Conservation (phyloP, 2,329 filamentous ascomycete species). For the Colletotrichum navitas region DNA sequence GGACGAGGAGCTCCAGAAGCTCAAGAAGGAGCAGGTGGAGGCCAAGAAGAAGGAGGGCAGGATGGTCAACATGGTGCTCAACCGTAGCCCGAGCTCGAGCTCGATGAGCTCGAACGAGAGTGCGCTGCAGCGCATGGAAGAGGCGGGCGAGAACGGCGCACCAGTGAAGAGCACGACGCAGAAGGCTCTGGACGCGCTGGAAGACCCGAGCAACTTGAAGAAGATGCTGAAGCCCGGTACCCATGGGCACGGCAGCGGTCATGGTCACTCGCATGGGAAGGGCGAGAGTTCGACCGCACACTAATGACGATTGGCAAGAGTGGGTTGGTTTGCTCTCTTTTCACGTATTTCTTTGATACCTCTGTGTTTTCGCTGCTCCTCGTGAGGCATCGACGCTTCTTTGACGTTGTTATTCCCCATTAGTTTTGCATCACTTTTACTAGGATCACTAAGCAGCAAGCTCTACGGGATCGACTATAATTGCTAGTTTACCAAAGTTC, state of each 20-base stretch:
- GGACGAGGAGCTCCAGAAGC: conserved; percentile 76
- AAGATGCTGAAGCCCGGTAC: conserved; percentile 42
- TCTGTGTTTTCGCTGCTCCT: not conserved
- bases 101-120: conserved; percentile 61
- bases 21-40: conserved; percentile 82
- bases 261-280: not conserved
- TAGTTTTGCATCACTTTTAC: not conserved
- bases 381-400: not conserved
- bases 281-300: conserved; percentile 32
- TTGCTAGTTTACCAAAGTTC: not conserved
- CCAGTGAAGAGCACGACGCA: conserved; percentile 64
- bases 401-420: not conserved
- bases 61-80: conserved; percentile 67
- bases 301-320: not conserved
- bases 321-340: not conserved
- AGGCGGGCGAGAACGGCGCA: conserved; percentile 52
- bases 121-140: conserved; percentile 61
- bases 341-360: conserved; percentile 30
- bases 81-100: conserved; percentile 63
- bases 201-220: conserved; percentile 63
- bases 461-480: conserved; percentile 17
- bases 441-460: not conserved
- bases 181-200: conserved; percentile 62
- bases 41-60: conserved; percentile 75
- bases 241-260: not conserved